phyloP scores from a whole-genome alignment of 768 basidiomycete genomes.

The Amanita pseudoporphyria region DNA sequence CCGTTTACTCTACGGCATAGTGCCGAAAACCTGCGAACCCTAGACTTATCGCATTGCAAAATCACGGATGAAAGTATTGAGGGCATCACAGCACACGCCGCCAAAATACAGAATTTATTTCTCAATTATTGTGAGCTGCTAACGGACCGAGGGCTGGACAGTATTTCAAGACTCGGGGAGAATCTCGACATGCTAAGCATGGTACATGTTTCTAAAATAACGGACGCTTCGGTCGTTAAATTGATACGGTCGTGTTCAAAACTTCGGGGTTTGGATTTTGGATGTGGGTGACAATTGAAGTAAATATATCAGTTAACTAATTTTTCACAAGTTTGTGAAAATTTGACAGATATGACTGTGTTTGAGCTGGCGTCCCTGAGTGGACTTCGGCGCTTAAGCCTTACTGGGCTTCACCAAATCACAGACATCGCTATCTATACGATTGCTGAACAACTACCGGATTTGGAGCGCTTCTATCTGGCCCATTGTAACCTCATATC shows the following conservation, averaged over 20 bases:
- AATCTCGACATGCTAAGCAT: slow-evolving; percentile 74
- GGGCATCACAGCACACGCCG: slow-evolving; percentile 68
- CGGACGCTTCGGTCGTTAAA: slow-evolving; percentile 62
- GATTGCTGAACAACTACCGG: slow-evolving; percentile 60
- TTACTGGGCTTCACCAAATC: slow-evolving; percentile 72
- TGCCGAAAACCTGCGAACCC: slow-evolving; percentile 64
- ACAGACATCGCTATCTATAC: slow-evolving; percentile 79
- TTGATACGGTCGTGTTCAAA: slow-evolving; percentile 63
- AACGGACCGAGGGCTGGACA: slow-evolving; percentile 61
- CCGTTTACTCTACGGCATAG: slow-evolving; percentile 53
- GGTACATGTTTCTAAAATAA: slow-evolving; percentile 72
- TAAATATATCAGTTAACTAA: not conserved
- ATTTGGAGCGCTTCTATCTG: slow-evolving; percentile 74
- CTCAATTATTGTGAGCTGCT: slow-evolving; percentile 70
- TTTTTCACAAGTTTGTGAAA: slow-evolving; percentile 52
- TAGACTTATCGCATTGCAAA: slow-evolving; percentile 71
- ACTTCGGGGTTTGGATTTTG: slow-evolving; percentile 76
- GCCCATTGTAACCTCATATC: slow-evolving; percentile 81
- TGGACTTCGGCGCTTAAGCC: slow-evolving; percentile 64
- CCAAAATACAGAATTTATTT: slow-evolving; percentile 64
- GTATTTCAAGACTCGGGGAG: slow-evolving; percentile 62
- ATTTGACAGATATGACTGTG: slow-evolving; percentile 78
- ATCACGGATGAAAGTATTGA: slow-evolving; percentile 72
- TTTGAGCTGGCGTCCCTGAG: slow-evolving; percentile 67
- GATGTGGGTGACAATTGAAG: slow-evolving; percentile 47